Evolutionary conservation across 495 filamentous ascomycete species (phyloP), one percentile per base, ranked within the genome.

Genomic region (Friedmanniomyces endolithicus): DNA sequence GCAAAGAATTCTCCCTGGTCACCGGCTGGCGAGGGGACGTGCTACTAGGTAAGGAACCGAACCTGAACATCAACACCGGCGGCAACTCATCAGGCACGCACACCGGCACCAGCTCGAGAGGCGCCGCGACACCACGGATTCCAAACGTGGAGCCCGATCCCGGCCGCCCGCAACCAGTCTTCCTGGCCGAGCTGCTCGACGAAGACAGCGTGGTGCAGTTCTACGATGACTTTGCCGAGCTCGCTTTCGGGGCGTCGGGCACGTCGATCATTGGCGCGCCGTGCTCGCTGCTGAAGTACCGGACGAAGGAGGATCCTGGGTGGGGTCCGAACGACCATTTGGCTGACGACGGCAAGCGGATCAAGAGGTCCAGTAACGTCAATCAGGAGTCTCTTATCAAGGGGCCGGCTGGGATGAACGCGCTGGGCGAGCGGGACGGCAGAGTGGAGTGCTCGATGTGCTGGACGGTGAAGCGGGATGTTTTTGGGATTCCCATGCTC

Each of bases 401-500:
- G 52, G 83, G 83, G 41, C 83, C 94, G 66, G 80, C 83, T 57
- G 86, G 80, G 0, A 85, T 92, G 69, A 74, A 75, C 49, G 78
- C 80, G 37, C 74, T 88, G 43, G 82, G 88, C 0, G 83, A 85
- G 67, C 85, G 81, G 65, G 88, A 95, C 57, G 92, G 90, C 56
- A 90, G 88, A 69, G 83, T 97, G 47, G 87, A 95, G 64, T 95
- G 89, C 73, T 87, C 82, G 62, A 94, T 89, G 70, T 90, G 85
- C 72, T 98, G 92, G 90, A 88, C 87, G 57, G 88, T 97, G 53
- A 92, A 90, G 75, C 75, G 92, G 56, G 92, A 98, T 69, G 86
- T 92, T 44, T 98, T 97, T 72, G 92, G 96, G 69, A 95, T 98
- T 68, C 92, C 92, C 25, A 96, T 95, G 89, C 71, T 98, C 68